Conservation (phyloP, 2,329 filamentous ascomycete genomes). For the Penicillium aurantiogriseum region DNA sequence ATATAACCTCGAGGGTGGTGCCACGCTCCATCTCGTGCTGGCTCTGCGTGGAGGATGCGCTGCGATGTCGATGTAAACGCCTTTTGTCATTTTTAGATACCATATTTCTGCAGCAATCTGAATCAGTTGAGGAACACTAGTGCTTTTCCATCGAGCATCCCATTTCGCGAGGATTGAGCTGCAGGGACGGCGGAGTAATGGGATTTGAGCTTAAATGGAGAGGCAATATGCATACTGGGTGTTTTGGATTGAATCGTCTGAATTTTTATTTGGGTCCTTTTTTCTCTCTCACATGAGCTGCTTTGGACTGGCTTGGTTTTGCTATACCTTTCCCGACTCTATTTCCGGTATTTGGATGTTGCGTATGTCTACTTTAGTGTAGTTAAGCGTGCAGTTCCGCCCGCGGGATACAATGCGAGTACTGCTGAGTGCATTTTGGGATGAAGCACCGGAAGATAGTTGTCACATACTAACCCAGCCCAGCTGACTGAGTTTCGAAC, state of each 20-base stretch:
- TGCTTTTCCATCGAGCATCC: background rate
- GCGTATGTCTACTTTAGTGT: background rate
- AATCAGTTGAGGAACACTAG: conserved; percentile 3
- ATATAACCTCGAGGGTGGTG: conserved; percentile 86
- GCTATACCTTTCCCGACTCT: background rate
- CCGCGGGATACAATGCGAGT: background rate
- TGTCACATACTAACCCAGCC: background rate
- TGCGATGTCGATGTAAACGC: conserved; percentile 13
- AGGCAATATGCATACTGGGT: background rate
- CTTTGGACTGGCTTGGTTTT: background rate
- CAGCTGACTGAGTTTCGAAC: background rate
- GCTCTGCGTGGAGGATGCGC: conserved; percentile 75
- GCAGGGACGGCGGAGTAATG: background rate
- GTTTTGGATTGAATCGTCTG: background rate
- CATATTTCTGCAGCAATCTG: conserved; percentile 13
- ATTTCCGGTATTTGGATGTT: background rate
- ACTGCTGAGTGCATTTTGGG: background rate
- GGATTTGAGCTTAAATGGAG: background rate
- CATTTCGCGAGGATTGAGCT: background rate
- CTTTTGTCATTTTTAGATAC: conserved; percentile 18
- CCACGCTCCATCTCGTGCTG: conserved; percentile 91
- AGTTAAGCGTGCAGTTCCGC: no score
- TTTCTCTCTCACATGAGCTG: background rate
- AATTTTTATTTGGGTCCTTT: background rate
- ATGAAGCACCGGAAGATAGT: background rate